A percentile compares a stretch with the other conserved stretches of the same genome.
Evolutionary conservation across 768 basidiomycete species (phyloP).

Genomic region (Rhizopogon vinicolor): DNA sequence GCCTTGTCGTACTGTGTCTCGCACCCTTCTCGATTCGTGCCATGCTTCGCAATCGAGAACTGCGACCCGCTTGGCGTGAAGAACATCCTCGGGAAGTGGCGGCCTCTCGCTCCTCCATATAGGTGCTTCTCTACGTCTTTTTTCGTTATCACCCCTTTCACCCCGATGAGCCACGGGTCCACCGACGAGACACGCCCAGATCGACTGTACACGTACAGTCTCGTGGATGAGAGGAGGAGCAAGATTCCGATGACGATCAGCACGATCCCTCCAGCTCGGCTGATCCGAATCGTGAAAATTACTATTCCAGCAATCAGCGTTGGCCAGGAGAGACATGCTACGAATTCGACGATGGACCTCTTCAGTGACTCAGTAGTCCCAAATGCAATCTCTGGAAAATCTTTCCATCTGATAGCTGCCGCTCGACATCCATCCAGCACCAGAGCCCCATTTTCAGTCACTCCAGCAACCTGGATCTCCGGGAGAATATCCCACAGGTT

Average conservation of each 20-base stretch:
- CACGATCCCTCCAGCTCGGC: background rate
- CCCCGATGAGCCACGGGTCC: slow-evolving; percentile 17
- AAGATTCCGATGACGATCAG: background rate
- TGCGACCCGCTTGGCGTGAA: slow-evolving; percentile 13
- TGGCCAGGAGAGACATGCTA: slow-evolving; percentile 9
- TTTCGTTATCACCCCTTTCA: slow-evolving; percentile 12
- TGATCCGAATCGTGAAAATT: background rate
- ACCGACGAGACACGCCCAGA: slow-evolving; percentile 10
- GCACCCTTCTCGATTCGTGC: slow-evolving; percentile 7
- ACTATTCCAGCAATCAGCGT: slow-evolving; percentile 3
- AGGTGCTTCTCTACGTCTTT: slow-evolving; percentile 5
- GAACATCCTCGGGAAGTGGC: slow-evolving; percentile 3
- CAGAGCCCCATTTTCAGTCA: slow-evolving; percentile 12
- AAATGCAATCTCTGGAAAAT: slow-evolving; percentile 12
- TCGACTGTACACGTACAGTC: slow-evolving; percentile 7
- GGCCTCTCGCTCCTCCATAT: slow-evolving; percentile 9
- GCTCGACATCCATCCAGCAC: slow-evolving; percentile 15
- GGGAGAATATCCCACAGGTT: slow-evolving; percentile 16
- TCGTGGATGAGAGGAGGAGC: slow-evolving; percentile 3
- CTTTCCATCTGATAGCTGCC: slow-evolving; percentile 16
- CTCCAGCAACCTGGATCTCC: slow-evolving; percentile 14
- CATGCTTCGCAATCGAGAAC: slow-evolving; percentile 3
- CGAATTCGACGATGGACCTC: background rate
- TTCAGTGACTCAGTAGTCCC: slow-evolving; percentile 5
- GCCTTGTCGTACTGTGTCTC: background rate